Evolutionary conservation across 2,329 filamentous ascomycete genomes (phyloP).

Genomic region (Neofusicoccum umdonicola): DNA sequence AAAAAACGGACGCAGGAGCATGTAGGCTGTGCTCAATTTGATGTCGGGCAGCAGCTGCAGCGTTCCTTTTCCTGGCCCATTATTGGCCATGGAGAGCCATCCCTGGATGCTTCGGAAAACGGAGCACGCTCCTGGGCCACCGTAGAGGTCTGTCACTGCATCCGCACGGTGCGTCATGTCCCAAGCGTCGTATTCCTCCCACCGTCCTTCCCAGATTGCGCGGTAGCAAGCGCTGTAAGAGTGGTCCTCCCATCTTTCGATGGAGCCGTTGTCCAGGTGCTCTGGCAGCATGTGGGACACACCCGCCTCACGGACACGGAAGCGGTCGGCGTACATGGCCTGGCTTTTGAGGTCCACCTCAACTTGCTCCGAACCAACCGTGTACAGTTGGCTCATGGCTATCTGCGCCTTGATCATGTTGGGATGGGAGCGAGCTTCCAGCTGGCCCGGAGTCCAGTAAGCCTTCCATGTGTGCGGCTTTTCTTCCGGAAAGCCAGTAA

Average conservation of each 20-base stretch:
- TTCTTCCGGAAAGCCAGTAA: background rate
- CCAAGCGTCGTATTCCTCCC: background rate
- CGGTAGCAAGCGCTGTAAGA: background rate
- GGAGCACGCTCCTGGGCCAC: background rate
- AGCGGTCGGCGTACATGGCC: background rate
- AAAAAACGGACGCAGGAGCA: constrained; percentile 24
- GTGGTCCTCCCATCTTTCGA: background rate
- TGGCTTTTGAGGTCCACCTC: background rate
- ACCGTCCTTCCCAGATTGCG: background rate
- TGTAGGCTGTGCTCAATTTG: constrained; percentile 24
- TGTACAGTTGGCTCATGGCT: background rate
- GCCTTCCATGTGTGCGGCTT: background rate
- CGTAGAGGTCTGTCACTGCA: background rate
- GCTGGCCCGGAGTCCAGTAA: background rate
- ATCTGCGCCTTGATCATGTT: background rate
- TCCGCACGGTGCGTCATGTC: background rate
- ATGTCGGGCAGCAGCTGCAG: constrained; percentile 22
- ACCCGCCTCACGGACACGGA: background rate
- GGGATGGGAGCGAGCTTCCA: background rate
- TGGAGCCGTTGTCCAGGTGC: background rate
- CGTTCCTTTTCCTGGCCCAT: constrained; percentile 11
- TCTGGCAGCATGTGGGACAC: background rate
- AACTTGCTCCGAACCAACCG: background rate
- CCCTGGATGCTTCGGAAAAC: background rate
- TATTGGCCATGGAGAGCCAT: background rate